A percentile compares a stretch with the other conserved stretches of the same genome.
Evolutionary conservation across 1,139 yeast species (phyloP).

Genomic region (Yamadazyma diddensiae): DNA sequence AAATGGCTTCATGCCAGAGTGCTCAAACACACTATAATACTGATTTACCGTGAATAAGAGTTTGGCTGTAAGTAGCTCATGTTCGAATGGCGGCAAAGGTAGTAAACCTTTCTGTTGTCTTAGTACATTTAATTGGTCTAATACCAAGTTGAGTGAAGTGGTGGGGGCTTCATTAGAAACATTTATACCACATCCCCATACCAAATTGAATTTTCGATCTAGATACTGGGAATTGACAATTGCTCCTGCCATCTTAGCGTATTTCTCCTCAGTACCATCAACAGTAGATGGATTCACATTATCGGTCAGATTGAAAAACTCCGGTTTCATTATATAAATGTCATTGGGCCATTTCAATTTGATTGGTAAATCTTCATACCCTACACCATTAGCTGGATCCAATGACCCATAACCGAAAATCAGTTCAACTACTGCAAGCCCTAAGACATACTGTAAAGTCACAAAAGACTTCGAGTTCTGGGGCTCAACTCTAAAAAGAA

Average conservation of each 20-base stretch:
- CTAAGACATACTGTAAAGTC: slow-evolving; percentile 81
- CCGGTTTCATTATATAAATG: slow-evolving; percentile 71
- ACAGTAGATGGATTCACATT: slow-evolving; percentile 34
- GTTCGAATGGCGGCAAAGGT: slow-evolving; percentile 47
- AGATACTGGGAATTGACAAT: slow-evolving; percentile 75
- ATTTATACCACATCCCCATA: slow-evolving; percentile 86
- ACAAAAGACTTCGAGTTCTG: slow-evolving; percentile 46
- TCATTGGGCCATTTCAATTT: slow-evolving; percentile 98
- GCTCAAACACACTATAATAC: slow-evolving; percentile 56
- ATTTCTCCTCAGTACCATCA: slow-evolving; percentile 46
- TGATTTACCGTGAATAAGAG: slow-evolving; percentile 63
- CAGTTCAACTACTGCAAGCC: slow-evolving; percentile 82
- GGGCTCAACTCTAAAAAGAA: slow-evolving; percentile 54
- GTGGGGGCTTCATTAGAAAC: slow-evolving; percentile 88
- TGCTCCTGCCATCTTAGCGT: slow-evolving; percentile 80
- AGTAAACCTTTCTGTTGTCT: slow-evolving; percentile 39
- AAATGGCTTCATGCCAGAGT: slow-evolving; percentile 66
- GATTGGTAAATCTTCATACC: slow-evolving; percentile 73
- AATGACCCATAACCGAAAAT: slow-evolving; percentile 56
- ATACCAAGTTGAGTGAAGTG: slow-evolving; percentile 73
- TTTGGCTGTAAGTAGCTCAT: slow-evolving; percentile 69
- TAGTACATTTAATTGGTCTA: slow-evolving; percentile 55
- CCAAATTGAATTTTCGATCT: slow-evolving; percentile 55
- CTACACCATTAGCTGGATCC: slow-evolving; percentile 41
- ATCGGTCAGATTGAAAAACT: slow-evolving; percentile 29